A percentile compares a stretch with the other conserved stretches of the same genome.
These are phyloP conservation scores for Pinus taeda DNA, from an alignment of 75 land plant species.

Conservation along the genomic window DNA sequence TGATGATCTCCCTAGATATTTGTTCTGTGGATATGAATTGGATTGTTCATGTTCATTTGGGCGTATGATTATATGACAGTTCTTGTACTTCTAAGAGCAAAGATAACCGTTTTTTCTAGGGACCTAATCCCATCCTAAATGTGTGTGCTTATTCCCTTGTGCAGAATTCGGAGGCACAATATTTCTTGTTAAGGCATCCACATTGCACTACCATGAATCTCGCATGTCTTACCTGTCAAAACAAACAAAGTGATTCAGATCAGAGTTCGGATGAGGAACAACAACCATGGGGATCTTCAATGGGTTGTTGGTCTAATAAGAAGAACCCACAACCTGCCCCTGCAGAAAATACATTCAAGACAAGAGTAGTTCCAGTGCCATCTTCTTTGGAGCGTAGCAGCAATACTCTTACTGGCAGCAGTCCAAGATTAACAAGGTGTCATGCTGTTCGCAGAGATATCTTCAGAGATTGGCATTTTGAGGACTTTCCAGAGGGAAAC, in stretches of 20 bases:
- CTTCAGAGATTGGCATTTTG: too few species aligned
- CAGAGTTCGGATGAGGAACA: slow-evolving; percentile 3
- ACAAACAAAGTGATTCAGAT: not conserved
- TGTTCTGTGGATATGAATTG: not conserved
- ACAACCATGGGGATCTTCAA: not conserved
- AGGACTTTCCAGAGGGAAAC: too few species aligned
- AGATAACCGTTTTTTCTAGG: not conserved
- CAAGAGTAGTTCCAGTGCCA: too few species aligned
- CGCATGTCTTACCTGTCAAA: slow-evolving; percentile 9
- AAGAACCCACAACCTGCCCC: not conserved
- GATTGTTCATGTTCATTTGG: not conserved
- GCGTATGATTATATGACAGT: too few species aligned
- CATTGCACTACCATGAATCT: not conserved
- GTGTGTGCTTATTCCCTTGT: not conserved
- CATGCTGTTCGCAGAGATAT: too few species aligned
- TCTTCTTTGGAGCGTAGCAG: too few species aligned
- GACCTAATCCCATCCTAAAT: not conserved
- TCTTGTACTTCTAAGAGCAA: not conserved
- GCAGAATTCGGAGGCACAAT: slow-evolving; percentile 2
- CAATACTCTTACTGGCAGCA: too few species aligned
- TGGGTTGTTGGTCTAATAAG: slow-evolving; percentile 5
- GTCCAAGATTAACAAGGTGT: too few species aligned
- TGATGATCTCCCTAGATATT: not conserved
- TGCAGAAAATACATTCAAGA: too few species aligned
- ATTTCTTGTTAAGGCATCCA: not conserved